Base-by-base conservation (phyloP, 371 early-diverging fungal species). In the Sporodiniella umbellata region DNA sequence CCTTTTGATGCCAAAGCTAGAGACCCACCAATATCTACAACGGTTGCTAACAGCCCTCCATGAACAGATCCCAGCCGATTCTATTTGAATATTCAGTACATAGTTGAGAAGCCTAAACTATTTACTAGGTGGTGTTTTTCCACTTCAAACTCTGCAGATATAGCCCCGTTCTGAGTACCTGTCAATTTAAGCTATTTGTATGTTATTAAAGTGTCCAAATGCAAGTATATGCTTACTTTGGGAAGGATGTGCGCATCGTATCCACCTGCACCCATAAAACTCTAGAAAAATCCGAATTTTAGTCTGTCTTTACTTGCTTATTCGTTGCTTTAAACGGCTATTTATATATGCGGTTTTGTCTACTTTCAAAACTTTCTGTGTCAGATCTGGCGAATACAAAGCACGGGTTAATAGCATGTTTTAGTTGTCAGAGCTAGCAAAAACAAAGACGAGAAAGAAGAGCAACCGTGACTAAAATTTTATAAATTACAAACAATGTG, bases 1-100 rank as follows among this genome's bases (percentile, higher is more conserved):
- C 82, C 74, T 39, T 78, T 80, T 10, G 81, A 69, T 1, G 82
- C 81, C 33, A 85, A 65, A 6, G 83, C 83, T 25, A 85, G 56
- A 0, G 85, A 85, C 2, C 85, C 85, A 21, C 78, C 82, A 26
- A 81, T 42, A 54, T 83, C 85, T 0, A 84, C 79, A 42, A 77
- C 70, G 0, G 85, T 78, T 14, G 82, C 77, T 10, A 80, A 55
- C 15, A 85, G 38, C 7, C 85, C 85, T 38, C 85, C 85, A 60
- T 85, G 85, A 4, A 79, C 72, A n/a, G 75, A 68, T 14, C 68
- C 60, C 1, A 79, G 60, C 8, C 81, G 74, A 58, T 85, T 85
- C 85, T 85, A 28, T n/a, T n/a, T n/a, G n/a, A 8, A 40, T 22
- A 8, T 12, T 18, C 14, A 46, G 3, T 6, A n/a, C 15, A 3